phyloP scores from a whole-genome alignment of 2,329 filamentous ascomycete genomes.

The Penicillium glabrum region DNA sequence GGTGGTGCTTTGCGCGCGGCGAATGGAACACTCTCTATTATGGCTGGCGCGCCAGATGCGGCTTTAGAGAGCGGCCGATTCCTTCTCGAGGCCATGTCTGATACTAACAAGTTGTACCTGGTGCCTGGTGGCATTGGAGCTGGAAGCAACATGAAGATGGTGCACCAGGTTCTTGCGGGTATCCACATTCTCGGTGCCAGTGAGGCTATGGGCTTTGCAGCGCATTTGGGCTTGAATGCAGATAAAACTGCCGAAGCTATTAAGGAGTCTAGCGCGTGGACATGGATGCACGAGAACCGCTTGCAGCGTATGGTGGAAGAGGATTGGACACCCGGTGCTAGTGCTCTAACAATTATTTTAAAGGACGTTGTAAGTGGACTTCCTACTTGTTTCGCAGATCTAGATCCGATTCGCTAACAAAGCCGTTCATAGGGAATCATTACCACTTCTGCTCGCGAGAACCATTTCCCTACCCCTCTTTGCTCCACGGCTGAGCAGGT shows the following conservation, averaged over 20 bases:
- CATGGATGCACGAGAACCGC: slow-evolving; percentile 64
- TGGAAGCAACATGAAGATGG: slow-evolving; percentile 62
- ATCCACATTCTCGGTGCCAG: slow-evolving; percentile 62
- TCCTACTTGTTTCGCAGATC: neutral
- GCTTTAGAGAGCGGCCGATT: slow-evolving; percentile 59
- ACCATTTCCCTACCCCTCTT: slow-evolving; percentile 61
- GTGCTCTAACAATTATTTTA: slow-evolving; percentile 60
- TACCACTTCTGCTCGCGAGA: slow-evolving; percentile 61
- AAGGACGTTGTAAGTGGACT: slow-evolving; percentile 52
- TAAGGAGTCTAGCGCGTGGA: slow-evolving; percentile 52
- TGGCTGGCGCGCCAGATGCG: slow-evolving; percentile 62
- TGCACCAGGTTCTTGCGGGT: slow-evolving; percentile 64
- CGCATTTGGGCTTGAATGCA: slow-evolving; percentile 55
- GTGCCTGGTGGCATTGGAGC: slow-evolving; percentile 62
- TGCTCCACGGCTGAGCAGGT: slow-evolving; percentile 64
- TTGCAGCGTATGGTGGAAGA: slow-evolving; percentile 56
- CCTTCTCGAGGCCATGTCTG: slow-evolving; percentile 64
- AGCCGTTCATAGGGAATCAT: slow-evolving; percentile 56
- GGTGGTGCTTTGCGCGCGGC: slow-evolving; percentile 68
- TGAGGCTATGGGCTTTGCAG: slow-evolving; percentile 62
- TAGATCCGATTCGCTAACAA: neutral
- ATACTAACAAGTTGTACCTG: slow-evolving; percentile 59
- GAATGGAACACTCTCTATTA: slow-evolving; percentile 72
- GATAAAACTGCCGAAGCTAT: slow-evolving; percentile 45
- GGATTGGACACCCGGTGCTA: slow-evolving; percentile 56